Evolutionary conservation across 345 rosid genomes (phyloP), one percentile per base, ranked within the genome.

Genomic region (Corchorus capsularis): DNA sequence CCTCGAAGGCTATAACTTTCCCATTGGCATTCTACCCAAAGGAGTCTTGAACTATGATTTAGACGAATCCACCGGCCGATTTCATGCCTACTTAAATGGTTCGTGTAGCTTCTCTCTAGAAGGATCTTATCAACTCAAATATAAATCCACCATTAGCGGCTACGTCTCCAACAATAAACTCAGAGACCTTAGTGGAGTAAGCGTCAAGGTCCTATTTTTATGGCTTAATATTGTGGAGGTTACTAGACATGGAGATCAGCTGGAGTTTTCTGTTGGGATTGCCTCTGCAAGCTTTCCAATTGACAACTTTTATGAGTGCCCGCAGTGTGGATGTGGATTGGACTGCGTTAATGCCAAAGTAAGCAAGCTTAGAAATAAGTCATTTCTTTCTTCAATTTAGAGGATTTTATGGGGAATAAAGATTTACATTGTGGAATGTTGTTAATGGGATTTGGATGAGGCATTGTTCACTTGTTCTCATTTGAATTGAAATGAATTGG

Each of bases 211-310:
- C 7, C 72, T 94, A 74, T 94, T 94, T 82, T 73, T 92, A 20
- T 96, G 99, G 99, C 79, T 96, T 57, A 90, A 94, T 75, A 96
- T 96, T 46, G 97, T 92, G 27, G 98, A 94, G 84, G 98, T 96
- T 15, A 60, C 32, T 43, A 82, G 99, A 79, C 68, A 76, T 1
- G 92, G 84, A 0, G 90, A 91, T 35, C 88, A 92, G 27, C 82
- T 94, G 79, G 85, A 82, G 5, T 92, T 96, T 78, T 96, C 98
- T 6, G 98, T 96, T 14, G 98, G 99, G 76, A 86, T 96, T 27
- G 91, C 98, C 2, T 96, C 99, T 22, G 97, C 99, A 0, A 77
- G 73, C 60, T 96, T 96, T 62, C 64, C 79, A 15, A 87, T 94
- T 65, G 89, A 91, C 19, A 95, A 94, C 83, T 96, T 96, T 79